Evolutionary conservation across 2,329 filamentous ascomycete species (phyloP), one percentile per base, ranked within the genome.

Genomic region (Dactylellina drechsleri): DNA sequence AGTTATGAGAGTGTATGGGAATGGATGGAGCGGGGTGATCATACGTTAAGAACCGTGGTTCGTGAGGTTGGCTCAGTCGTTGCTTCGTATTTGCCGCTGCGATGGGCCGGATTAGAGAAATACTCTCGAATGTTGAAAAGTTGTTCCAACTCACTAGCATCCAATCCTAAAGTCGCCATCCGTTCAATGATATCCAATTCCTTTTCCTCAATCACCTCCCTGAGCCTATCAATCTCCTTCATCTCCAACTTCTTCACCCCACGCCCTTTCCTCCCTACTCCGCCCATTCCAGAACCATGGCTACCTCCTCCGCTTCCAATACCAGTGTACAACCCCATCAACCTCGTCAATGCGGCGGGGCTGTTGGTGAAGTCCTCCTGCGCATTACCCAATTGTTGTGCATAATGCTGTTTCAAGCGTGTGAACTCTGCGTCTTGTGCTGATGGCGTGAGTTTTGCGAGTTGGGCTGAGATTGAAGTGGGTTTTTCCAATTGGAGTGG

Each of bases 381-480:
- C 45, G 47, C 76, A 66, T 53, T 78, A 59, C 40, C 76, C 62
- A 68, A 75, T 54, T 80, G 79, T 16, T 77, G 64, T 7, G 78
- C 71, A 58, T 80, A 80, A 59, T 80, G 78, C 8, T 72, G 52
- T 61, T 80, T 80, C 28, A 80, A 64, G 2, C 71, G 66, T 4
- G 56, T 50, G 40, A 78, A 79, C 43, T 77, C 70, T 16, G 72
- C 73, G 41, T 79, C 78, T 13, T 74, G 64, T 2, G 76, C 58
- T 18, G 68, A 66, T 10, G 53, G 56, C 43, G 68, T 64, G 54
- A 47, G 59, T 57, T 67, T 76, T 43, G 43, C 89, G 84, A 7
- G 97, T 81, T 99, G 95, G 28, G 87, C 86, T 77, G 92, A 90
- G 76, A 99, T 93, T 76, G 92, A 92, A 72, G 92, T 95, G 8